Percentiles rank a stretch among this genome's conserved stretches.
Evolutionary conservation across 495 filamentous ascomycete genomes (phyloP).

Genomic region (Penicillium simplicissimum): DNA sequence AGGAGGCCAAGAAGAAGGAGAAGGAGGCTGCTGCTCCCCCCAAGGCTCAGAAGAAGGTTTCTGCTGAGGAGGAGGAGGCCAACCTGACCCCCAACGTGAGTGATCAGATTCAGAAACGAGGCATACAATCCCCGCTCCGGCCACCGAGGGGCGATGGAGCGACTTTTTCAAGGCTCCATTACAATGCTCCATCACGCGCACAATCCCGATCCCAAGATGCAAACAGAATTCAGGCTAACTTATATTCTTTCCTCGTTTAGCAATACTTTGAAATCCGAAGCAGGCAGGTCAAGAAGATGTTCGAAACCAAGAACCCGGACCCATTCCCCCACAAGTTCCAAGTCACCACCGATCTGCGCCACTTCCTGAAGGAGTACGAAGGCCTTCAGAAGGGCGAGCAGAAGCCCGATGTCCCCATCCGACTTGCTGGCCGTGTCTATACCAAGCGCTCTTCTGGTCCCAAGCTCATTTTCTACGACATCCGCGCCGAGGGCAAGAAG

Average conservation of each 20-base stretch:
- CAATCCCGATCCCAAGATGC: not conserved
- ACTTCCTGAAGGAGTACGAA: constrained; percentile 73
- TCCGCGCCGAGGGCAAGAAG: constrained; percentile 79
- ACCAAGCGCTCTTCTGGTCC: constrained; percentile 78
- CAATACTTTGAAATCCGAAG: constrained; percentile 98
- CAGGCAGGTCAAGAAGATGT: constrained; percentile 79
- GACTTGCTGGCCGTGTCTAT: constrained; percentile 83
- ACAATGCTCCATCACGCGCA: not conserved
- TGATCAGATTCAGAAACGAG: constrained; percentile 1
- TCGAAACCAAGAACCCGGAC: constrained; percentile 75
- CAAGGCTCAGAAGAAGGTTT: constrained; percentile 65
- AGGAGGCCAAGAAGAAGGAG: constrained; percentile 82
- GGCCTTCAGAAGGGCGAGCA: constrained; percentile 83
- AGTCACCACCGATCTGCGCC: constrained; percentile 72
- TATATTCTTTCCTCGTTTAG: constrained; percentile 38
- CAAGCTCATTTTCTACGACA: constrained; percentile 93
- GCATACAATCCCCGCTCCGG: not conserved
- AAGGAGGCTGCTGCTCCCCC: constrained; percentile 76
- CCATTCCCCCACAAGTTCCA: constrained; percentile 98
- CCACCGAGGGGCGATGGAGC: not conserved
- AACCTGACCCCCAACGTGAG: constrained; percentile 89
- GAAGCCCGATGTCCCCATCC: constrained; percentile 67
- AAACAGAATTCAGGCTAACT: constrained; percentile 16
- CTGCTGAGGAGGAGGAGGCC: constrained; percentile 67
- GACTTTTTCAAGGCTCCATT: not conserved